A percentile compares a stretch with the other conserved stretches of the same genome.
Evolutionary conservation across 2,329 filamentous ascomycete genomes (phyloP).

Genomic region (Aspergillus ustus): DNA sequence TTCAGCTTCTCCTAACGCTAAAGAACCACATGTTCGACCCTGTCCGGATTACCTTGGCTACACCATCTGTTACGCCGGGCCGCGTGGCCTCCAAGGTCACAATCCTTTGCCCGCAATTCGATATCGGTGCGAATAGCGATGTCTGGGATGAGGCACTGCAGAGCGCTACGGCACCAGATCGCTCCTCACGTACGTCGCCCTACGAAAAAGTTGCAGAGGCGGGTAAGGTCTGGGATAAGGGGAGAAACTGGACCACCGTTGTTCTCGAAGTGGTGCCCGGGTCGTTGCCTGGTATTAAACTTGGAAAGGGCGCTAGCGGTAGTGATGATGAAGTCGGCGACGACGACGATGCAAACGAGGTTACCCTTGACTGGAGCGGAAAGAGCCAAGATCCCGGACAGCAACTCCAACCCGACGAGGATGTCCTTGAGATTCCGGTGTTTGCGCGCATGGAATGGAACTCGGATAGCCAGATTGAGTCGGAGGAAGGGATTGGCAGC

Average conservation of each 20-base stretch:
- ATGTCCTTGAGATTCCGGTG: conserved; percentile 85
- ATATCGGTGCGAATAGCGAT: conserved; percentile 91
- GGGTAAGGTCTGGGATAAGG: conserved; percentile 94
- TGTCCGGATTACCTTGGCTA: conserved; percentile 85
- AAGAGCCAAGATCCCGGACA: conserved; percentile 19
- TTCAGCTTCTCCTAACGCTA: conserved; percentile 86
- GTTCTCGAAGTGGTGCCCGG: conserved; percentile 84
- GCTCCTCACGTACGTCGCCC: conserved; percentile 48
- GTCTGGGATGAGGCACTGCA: conserved; percentile 90
- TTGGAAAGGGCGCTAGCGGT: conserved; percentile 30
- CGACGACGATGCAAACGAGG: neutral
- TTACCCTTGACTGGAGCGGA: conserved; percentile 34
- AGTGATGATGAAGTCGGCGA: conserved; percentile 30
- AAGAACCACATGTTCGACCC: conserved; percentile 93
- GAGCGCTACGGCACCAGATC: conserved; percentile 45
- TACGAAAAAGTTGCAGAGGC: conserved; percentile 70
- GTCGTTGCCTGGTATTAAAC: conserved; percentile 38
- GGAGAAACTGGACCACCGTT: conserved; percentile 92
- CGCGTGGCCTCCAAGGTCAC: conserved; percentile 80
- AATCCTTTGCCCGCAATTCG: conserved; percentile 90
- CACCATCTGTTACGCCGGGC: conserved; percentile 77
- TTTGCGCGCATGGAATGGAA: conserved; percentile 94
- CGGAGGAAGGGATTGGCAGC: conserved; percentile 42
- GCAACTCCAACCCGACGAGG: conserved; percentile 57
- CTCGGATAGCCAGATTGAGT: conserved; percentile 58